Conservation (phyloP, 164 flowering plant species). For the Aristolochia fimbriata region DNA sequence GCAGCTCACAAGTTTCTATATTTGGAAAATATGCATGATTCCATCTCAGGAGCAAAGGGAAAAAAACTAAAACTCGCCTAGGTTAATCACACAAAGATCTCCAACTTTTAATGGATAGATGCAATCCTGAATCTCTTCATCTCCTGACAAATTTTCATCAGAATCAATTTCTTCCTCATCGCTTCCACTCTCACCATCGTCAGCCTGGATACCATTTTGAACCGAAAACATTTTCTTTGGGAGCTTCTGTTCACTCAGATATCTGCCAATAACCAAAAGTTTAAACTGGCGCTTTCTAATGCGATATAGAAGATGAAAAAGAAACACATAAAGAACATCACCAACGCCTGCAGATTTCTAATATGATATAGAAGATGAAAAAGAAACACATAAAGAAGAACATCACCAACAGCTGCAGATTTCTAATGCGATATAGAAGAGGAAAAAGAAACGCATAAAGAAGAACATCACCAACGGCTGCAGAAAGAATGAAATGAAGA, state of each 20-base stretch:
- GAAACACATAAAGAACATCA: too few species aligned
- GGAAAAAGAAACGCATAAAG: too few species aligned
- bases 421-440: too few species aligned
- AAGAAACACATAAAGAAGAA: too few species aligned
- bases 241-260: constrained; percentile 61
- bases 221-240: constrained; percentile 49
- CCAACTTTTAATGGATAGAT: constrained; percentile 39
- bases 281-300: too few species aligned
- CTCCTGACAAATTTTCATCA: constrained; percentile 24
- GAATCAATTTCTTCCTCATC: constrained; percentile 40
- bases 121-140: constrained; percentile 13
- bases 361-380: too few species aligned
- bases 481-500: too few species aligned
- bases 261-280: constrained; percentile 33
- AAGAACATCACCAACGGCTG: too few species aligned
- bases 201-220: constrained; percentile 29
- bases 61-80: constrained; percentile 33
- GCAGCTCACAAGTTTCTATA: not conserved
- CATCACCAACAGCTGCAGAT: too few species aligned
- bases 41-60: not conserved
- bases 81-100: constrained; percentile 46
- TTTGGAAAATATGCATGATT: not conserved
- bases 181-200: constrained; percentile 27
- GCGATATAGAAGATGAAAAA: too few species aligned
- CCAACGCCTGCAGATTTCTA: too few species aligned